phyloP scores from a whole-genome alignment of 257 asterid genomes.

The Solanum peruvianum region DNA sequence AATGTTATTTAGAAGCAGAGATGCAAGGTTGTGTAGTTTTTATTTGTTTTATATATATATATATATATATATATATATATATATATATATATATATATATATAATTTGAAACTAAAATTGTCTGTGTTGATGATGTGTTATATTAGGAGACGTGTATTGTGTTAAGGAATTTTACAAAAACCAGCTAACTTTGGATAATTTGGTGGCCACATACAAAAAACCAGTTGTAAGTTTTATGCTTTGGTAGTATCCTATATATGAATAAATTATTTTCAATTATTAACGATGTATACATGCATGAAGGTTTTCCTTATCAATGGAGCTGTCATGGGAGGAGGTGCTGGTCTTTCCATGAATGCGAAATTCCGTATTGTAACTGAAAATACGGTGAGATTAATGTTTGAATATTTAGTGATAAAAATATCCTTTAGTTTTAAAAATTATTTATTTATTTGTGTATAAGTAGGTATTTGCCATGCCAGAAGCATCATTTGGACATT shows the following conservation, averaged over 20 bases:
- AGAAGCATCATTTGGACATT: conserved; percentile 7
- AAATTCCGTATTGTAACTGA: conserved; percentile 1
- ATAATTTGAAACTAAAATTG: neutral
- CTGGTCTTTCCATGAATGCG: conserved; percentile 6
- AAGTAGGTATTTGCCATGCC: conserved; percentile 18
- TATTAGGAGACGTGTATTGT: neutral
- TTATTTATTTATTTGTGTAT: neutral
- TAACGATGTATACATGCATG: neutral
- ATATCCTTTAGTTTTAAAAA: too few species aligned
- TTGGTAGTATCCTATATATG: neutral
- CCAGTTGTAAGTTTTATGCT: neutral
- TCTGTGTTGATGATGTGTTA: neutral
- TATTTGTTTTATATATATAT: too few species aligned
- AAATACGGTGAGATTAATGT: neutral
- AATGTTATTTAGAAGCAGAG: neutral
- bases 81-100: neutral
- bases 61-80: too few species aligned
- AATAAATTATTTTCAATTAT: neutral
- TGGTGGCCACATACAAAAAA: conserved; percentile 2
- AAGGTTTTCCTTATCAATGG: conserved; percentile 5
- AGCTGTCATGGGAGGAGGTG: conserved; percentile 14
- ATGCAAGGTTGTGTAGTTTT: neutral
- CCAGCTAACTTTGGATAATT: conserved; percentile 2
- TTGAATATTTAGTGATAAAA: neutral
- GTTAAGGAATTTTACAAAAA: neutral